These are phyloP conservation scores for Suillus tomentosus DNA, from an alignment of 768 basidiomycete species.

Conservation along the genomic window DNA sequence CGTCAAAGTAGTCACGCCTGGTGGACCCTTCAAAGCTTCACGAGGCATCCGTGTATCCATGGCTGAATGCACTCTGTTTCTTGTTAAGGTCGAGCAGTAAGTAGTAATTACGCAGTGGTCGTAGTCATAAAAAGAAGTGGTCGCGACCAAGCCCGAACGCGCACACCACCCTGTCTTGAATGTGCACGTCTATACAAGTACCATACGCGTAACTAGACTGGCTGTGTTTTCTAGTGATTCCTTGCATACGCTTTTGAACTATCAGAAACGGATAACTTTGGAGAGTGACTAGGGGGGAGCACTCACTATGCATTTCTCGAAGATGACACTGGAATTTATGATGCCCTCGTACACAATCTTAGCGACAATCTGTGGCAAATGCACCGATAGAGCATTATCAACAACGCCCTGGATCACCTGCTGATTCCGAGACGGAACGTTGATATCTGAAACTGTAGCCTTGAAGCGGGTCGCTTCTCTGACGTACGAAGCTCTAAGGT, in stretches of 20 bases:
- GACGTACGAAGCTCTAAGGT: constrained; percentile 22
- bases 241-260: neutral
- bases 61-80: neutral
- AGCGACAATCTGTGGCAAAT: constrained; percentile 27
- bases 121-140: no score
- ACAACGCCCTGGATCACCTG: constrained; percentile 25
- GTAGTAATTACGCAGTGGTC: neutral
- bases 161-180: neutral
- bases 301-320: constrained; percentile 28
- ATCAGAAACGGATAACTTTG: neutral
- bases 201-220: neutral
- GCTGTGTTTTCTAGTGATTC: neutral
- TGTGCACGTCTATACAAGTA: neutral
- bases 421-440: constrained; percentile 17
- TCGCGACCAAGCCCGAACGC: no score
- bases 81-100: neutral
- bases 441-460: constrained; percentile 15
- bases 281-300: no score
- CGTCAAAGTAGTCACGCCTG: no score
- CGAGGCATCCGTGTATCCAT: neutral
- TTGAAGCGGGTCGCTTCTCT: constrained; percentile 32
- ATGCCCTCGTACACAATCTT: constrained; percentile 22
- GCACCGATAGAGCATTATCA: constrained; percentile 19
- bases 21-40: neutral
- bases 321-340: constrained; percentile 23